Evolutionary conservation across 306 rosid genomes (phyloP).

Genomic region (Cicer bijugum): DNA sequence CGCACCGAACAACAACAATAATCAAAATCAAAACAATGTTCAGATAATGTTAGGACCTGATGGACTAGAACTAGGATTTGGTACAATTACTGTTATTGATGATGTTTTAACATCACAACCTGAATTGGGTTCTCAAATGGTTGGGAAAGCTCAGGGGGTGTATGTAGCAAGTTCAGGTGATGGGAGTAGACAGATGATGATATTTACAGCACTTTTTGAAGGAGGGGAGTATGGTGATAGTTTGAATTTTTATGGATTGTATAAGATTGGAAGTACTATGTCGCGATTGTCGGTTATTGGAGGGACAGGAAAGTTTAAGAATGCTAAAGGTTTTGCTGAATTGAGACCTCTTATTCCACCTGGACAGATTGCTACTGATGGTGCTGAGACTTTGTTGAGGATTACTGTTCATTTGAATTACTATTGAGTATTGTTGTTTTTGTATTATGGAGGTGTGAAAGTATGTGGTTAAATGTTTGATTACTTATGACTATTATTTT

Average conservation of each 20-base stretch:
- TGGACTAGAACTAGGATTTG: conserved; percentile 77
- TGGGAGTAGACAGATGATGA: conserved; percentile 79
- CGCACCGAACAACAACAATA: conserved; percentile 49
- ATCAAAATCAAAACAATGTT: conserved; percentile 46
- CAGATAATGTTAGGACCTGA: conserved; percentile 62
- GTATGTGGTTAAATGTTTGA: not conserved
- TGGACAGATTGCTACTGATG: conserved; percentile 75
- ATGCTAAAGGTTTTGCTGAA: conserved; percentile 72
- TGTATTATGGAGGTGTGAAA: conserved; percentile 11
- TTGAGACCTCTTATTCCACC: conserved; percentile 65
- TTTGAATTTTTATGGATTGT: conserved; percentile 69
- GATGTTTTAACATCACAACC: conserved; percentile 66
- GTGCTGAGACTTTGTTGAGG: conserved; percentile 77
- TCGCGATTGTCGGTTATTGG: conserved; percentile 71
- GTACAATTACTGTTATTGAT: conserved; percentile 80
- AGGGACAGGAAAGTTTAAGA: conserved; percentile 78
- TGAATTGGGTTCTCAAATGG: conserved; percentile 68
- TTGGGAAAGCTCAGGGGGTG: conserved; percentile 73
- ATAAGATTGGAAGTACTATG: conserved; percentile 64
- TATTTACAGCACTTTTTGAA: conserved; percentile 72
- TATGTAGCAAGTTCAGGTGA: conserved; percentile 83
- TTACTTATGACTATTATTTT: not conserved
- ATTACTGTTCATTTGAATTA: conserved; percentile 60
- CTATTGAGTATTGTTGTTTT: conserved; percentile 41
- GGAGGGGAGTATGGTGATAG: conserved; percentile 82